These are phyloP conservation scores for Calendula officinalis DNA, from an alignment of 129 eudicot genomes.

Conservation along the genomic window DNA sequence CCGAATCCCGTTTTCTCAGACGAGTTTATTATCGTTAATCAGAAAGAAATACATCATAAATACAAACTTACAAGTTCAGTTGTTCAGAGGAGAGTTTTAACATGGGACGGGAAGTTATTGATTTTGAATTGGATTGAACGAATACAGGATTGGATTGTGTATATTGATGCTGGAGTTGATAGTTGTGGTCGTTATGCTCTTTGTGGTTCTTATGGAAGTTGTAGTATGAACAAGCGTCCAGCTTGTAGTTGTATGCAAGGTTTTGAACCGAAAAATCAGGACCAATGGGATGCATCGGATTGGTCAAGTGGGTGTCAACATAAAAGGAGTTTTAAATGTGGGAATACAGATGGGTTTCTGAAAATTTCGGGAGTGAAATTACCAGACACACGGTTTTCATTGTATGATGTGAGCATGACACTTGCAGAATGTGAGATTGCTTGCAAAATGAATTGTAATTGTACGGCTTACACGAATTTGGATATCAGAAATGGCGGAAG, in stretches of 20 bases:
- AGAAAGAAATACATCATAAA: constrained; percentile 24
- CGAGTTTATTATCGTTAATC: constrained; percentile 21
- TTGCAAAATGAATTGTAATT: constrained; percentile 22
- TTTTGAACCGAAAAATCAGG: constrained; percentile 15
- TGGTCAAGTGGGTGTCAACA: constrained; percentile 37
- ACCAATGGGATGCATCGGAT: constrained; percentile 22
- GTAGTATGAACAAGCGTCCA: constrained; percentile 5
- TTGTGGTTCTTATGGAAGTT: constrained; percentile 22
- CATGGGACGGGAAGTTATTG: constrained; percentile 5
- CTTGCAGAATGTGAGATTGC: constrained; percentile 22
- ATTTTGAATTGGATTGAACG: constrained; percentile 9
- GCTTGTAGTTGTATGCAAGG: constrained; percentile 31
- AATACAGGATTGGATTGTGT: constrained; percentile 16
- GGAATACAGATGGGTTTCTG: constrained; percentile 19
- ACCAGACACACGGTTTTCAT: constrained; percentile 21
- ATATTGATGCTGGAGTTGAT: not conserved
- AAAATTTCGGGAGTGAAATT: constrained; percentile 11
- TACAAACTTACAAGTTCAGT: constrained; percentile 24
- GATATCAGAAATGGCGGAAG: constrained; percentile 29
- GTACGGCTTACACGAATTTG: constrained; percentile 30
- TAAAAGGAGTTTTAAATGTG: constrained; percentile 13
- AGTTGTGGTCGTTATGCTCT: constrained; percentile 15
- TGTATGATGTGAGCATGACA: constrained; percentile 20
- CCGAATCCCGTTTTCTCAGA: not conserved
- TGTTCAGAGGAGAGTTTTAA: constrained; percentile 23